Percentiles rank a stretch among this genome's conserved stretches.
These are phyloP conservation scores for Schwanniomyces etchellsii DNA, from an alignment of 1,139 yeast genomes.

Conservation along the genomic window DNA sequence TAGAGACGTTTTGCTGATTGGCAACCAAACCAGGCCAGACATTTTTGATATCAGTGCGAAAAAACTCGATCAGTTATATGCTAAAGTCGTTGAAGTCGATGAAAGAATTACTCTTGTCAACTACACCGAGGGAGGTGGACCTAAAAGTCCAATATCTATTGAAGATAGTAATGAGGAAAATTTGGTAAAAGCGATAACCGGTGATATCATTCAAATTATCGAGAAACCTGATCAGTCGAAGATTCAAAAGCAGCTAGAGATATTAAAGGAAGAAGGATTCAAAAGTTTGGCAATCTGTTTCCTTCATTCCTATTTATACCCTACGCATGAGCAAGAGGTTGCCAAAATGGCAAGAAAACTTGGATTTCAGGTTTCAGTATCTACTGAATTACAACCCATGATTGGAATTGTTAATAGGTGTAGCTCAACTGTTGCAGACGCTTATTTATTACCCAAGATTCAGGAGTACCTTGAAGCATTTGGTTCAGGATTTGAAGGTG, in stretches of 20 bases:
- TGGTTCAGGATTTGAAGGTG: constrained; percentile 13
- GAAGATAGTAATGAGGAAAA: constrained; percentile 1
- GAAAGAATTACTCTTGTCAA: constrained; percentile 13
- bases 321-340: constrained; percentile 9
- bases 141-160: constrained; percentile 1
- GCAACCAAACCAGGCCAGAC: constrained; percentile 18
- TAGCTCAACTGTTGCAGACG: constrained; percentile 11
- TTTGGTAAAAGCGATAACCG: constrained; percentile 7
- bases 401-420: constrained; percentile 10
- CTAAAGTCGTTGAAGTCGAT: constrained; percentile 11
- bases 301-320: constrained; percentile 10
- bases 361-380: constrained; percentile 10
- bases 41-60: constrained; percentile 15
- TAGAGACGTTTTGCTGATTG: constrained; percentile 26
- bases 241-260: constrained; percentile 4
- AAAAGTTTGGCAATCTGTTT: constrained; percentile 9
- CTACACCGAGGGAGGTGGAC: constrained; percentile 21
- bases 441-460: constrained; percentile 10
- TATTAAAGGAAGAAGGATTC: constrained; percentile 6
- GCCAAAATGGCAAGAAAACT: constrained; percentile 7
- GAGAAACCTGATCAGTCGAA: constrained; percentile 6
- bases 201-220: constrained; percentile 8
- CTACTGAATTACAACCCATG: constrained; percentile 11
- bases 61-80: constrained; percentile 16
- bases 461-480: constrained; percentile 9